Evolutionary conservation across 73 alveolate species (phyloP).

Genomic region (Paraurostyla sp.): DNA sequence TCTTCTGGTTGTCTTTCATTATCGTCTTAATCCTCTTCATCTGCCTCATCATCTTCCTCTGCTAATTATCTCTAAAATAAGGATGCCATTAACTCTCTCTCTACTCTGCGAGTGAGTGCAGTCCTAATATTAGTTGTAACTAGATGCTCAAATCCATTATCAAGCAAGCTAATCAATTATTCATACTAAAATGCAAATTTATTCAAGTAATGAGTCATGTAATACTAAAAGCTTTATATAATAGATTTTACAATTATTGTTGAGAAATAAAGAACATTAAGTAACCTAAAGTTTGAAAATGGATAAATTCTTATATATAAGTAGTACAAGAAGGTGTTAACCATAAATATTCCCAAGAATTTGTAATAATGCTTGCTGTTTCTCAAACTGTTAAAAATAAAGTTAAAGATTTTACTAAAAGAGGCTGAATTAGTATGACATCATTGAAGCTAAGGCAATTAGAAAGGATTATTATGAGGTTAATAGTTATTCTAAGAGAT

Average conservation of each 20-base stretch:
- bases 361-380: conserved; percentile 20
- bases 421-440: background rate
- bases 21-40: background rate
- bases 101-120: conserved; percentile 35
- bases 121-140: conserved; percentile 29
- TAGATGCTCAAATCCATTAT: conserved; percentile 32
- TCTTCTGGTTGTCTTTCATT: too few species aligned
- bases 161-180: background rate
- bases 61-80: background rate
- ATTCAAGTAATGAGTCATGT: background rate
- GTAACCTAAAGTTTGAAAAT: background rate
- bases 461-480: background rate
- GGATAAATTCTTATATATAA: conserved; percentile 13
- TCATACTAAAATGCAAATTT: conserved; percentile 29
- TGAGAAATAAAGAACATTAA: background rate
- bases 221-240: background rate
- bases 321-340: conserved; percentile 4
- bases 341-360: background rate
- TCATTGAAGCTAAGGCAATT: background rate
- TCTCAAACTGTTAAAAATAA: background rate
- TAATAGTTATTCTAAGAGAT: background rate
- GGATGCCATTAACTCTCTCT: background rate
- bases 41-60: background rate
- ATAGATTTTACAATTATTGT: background rate
- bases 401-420: background rate